Evolutionary conservation across 805 yeast species (phyloP), one percentile per base, ranked within the genome.

Genomic region (Naumovozyma baii): DNA sequence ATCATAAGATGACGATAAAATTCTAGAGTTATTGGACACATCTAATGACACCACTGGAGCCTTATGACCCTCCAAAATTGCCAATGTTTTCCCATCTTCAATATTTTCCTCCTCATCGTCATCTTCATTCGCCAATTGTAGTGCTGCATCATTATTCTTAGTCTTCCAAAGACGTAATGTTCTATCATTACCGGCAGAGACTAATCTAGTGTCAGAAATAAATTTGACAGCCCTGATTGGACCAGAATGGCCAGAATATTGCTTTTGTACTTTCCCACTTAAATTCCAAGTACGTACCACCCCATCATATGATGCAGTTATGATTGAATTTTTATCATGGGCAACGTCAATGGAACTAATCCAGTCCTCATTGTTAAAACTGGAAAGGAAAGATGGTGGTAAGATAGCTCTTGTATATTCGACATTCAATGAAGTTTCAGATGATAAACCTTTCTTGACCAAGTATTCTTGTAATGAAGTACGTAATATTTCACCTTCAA

Each of bases 311-410:
- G 94, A 79, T 31, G 97, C 98, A 12, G 92, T 78, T 34, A 87
- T 68, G 39, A 90, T 83, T 29, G 31, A 8, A 5, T 29, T 29
- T 25, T 78, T 71, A 15, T 47, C 47, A 34, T 58, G 51, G 25
- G 66, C 61, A 9, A 55, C 63, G 43, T 66, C 76, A 50, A 67
- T 61, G 1, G 94, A 73, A 17, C 95, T 84, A 18, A 92, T 76
- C 98, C 98, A 92, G 63, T 92, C 98, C 46, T 90, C 95, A 55
- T 90, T 87, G 55, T 78, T 76, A 63, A 81, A 92, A 34, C 94
- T 80, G 2, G 94, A 86, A 47, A 87, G 67, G 55, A 76, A 88
- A 18, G 90, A 78, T n/a, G 98, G 98, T 15, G 98, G 98, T 38
- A 90, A 72, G 30, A 87, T 81, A 1, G 96, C 87, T 49, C 95